Conservation (phyloP, 2,329 filamentous ascomycete genomes). For the Akanthomyces muscarius region DNA sequence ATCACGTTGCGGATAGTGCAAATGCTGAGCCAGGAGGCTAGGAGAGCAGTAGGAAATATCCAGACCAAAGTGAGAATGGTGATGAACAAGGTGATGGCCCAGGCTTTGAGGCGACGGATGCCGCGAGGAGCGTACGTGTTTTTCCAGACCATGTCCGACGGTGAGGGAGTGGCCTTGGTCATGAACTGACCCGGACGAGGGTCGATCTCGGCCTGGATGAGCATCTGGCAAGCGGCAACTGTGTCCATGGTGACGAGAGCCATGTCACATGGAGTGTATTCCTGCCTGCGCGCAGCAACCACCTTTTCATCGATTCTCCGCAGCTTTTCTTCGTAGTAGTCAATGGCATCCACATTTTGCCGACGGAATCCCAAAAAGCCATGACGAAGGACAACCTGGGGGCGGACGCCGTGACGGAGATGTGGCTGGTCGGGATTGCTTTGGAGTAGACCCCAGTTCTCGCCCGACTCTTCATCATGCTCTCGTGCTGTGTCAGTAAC, state of each 20-base stretch:
- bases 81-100: conserved; percentile 81
- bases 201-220: conserved; percentile 89
- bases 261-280: conserved; percentile 73
- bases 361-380: conserved; percentile 70
- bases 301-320: conserved; percentile 75
- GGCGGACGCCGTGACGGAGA: conserved; percentile 47
- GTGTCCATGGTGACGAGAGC: conserved; percentile 98
- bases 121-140: conserved; percentile 82
- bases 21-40: conserved; percentile 76
- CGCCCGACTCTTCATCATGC: conserved; percentile 44
- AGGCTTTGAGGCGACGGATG: conserved; percentile 71
- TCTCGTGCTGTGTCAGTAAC: conserved; percentile 18
- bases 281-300: conserved; percentile 62
- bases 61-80: conserved; percentile 80
- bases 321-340: conserved; percentile 88
- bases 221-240: conserved; percentile 89
- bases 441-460: conserved; percentile 58
- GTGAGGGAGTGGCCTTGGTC: conserved; percentile 81
- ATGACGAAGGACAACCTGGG: conserved; percentile 71
- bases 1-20: conserved; percentile 73
- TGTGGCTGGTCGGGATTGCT: conserved; percentile 33
- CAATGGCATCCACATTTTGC: conserved; percentile 80
- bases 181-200: conserved; percentile 81
- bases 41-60: conserved; percentile 73
- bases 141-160: conserved; percentile 88